Conservation (phyloP, 2,329 filamentous ascomycete species). For the Rutstroemia sp. region DNA sequence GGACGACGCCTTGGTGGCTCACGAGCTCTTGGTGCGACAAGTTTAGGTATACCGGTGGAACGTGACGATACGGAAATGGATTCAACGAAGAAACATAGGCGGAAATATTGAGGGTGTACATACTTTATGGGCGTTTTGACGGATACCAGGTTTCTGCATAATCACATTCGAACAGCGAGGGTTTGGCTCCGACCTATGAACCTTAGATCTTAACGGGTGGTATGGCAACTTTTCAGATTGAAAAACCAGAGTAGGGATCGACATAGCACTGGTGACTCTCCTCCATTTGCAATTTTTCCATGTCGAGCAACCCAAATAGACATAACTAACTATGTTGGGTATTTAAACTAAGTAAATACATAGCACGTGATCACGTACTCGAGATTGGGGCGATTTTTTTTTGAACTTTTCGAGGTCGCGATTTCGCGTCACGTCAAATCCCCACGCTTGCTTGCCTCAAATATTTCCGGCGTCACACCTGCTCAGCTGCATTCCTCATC, state of each 20-base stretch:
- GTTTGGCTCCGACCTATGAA: background rate
- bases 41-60: slow-evolving; percentile 24
- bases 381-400: background rate
- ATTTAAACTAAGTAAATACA: too few relatives aligned
- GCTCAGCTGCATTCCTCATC: slow-evolving; percentile 7
- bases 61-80: slow-evolving; percentile 11
- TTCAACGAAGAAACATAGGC: slow-evolving; percentile 3
- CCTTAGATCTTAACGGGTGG: background rate
- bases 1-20: slow-evolving; percentile 28
- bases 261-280: too few relatives aligned
- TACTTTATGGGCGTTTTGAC: background rate
- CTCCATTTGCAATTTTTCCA: background rate
- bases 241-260: background rate
- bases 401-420: background rate
- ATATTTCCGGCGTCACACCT: background rate
- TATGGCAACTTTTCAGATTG: background rate
- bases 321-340: background rate
- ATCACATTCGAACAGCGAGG: background rate
- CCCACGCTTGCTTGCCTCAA: background rate
- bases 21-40: slow-evolving; percentile 27
- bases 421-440: background rate
- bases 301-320: background rate
- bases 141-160: slow-evolving; percentile 10
- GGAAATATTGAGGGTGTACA: slow-evolving; percentile 5
- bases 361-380: background rate